phyloP scores from a whole-genome alignment of 768 basidiomycete genomes.

The Roridomyces roridus region DNA sequence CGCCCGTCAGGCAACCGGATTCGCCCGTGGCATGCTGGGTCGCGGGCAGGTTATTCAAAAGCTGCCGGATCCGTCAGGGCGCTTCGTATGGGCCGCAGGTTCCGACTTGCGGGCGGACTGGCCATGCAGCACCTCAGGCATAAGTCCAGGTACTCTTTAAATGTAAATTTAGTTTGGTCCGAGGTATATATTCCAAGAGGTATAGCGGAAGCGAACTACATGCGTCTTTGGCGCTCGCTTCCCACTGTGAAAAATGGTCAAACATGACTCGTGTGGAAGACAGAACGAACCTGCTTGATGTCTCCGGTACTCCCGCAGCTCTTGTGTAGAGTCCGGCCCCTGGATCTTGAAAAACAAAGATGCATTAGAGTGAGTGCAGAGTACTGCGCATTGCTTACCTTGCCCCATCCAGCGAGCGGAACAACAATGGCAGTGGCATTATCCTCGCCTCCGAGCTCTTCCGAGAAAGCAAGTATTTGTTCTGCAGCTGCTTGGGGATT shows the following conservation, averaged over 20 bases:
- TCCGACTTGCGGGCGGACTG: constrained; percentile 90
- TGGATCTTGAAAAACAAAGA: too few species aligned
- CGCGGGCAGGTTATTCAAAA: constrained; percentile 92
- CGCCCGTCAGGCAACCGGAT: constrained; percentile 66
- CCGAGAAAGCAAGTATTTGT: constrained; percentile 82
- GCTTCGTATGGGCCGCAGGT: constrained; percentile 92
- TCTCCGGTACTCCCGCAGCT: constrained; percentile 81
- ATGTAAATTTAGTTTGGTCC: neutral
- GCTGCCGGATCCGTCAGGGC: constrained; percentile 66
- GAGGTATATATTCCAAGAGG: neutral
- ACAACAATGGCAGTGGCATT: constrained; percentile 92
- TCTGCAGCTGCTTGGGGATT: constrained; percentile 85
- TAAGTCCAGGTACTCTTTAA: constrained; percentile 42
- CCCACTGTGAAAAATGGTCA: constrained; percentile 51
- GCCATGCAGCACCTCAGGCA: constrained; percentile 87
- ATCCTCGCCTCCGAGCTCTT: constrained; percentile 88
- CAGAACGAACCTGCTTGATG: constrained; percentile 60
- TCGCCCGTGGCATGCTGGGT: constrained; percentile 70
- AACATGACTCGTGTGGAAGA: neutral
- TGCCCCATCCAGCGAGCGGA: constrained; percentile 92
- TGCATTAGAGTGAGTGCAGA: neutral
- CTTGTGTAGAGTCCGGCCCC: constrained; percentile 83
- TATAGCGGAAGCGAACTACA: constrained; percentile 46
- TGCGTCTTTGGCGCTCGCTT: constrained; percentile 68
- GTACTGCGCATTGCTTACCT: constrained; percentile 28